phyloP scores from a whole-genome alignment of 352 stramenopile genomes.

The Pythium guiyangense region DNA sequence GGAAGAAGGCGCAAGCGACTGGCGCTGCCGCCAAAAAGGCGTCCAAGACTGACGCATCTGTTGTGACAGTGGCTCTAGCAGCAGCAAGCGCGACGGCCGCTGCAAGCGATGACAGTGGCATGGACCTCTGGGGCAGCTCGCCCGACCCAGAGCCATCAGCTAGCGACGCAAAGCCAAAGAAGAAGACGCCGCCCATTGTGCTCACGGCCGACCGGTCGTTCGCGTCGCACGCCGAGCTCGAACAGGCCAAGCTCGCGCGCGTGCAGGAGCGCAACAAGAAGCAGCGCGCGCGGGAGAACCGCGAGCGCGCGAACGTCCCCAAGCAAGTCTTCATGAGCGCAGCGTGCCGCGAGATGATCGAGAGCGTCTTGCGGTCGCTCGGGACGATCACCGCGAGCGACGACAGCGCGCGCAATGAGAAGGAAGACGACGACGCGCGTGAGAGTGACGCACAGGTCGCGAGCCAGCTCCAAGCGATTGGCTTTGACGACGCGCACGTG shows the following conservation, averaged over 20 bases:
- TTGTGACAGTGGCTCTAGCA: background rate
- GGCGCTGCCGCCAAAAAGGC: background rate
- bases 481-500: constrained; percentile 51
- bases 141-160: constrained; percentile 1
- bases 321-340: constrained; percentile 91
- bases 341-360: constrained; percentile 81
- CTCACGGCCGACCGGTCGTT: constrained; percentile 76
- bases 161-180: constrained; percentile 1
- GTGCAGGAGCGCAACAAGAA: constrained; percentile 69
- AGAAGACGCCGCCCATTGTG: constrained; percentile 19
- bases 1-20: too few species aligned
- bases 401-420: constrained; percentile 10
- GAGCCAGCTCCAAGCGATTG: constrained; percentile 40
- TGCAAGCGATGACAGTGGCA: constrained; percentile 3
- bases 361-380: constrained; percentile 65
- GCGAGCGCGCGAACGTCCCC: constrained; percentile 87
- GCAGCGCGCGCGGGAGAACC: constrained; percentile 85
- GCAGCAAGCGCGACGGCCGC: background rate
- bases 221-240: constrained; percentile 66
- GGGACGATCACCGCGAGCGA: constrained; percentile 18
- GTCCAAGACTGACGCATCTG: background rate
- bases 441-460: constrained; percentile 18
- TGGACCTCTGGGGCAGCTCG: constrained; percentile 43
- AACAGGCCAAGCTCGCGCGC: constrained; percentile 46
- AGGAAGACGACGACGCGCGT: constrained; percentile 9